Percentiles rank a stretch among this genome's conserved stretches.
Conservation (phyloP, 1,284 basidiomycete genomes). For the Cutaneotrichosporon cutaneum region DNA sequence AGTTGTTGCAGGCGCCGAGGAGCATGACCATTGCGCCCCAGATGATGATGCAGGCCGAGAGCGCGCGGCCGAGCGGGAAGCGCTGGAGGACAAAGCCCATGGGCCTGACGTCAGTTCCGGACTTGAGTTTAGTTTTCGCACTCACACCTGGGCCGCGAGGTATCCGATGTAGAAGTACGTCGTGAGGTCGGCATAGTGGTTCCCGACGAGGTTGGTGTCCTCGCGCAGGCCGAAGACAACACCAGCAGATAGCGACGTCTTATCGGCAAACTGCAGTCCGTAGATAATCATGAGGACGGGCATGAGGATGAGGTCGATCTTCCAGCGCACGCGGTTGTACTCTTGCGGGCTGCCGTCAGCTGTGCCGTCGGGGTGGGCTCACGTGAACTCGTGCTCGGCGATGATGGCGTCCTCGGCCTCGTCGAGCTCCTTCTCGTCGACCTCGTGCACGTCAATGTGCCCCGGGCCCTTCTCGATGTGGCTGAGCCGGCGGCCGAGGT, state of each 20-base stretch:
- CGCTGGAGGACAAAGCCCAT: constrained; percentile 32
- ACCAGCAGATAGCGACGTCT: constrained; percentile 16
- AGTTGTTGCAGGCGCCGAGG: constrained; percentile 33
- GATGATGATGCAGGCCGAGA: constrained; percentile 22
- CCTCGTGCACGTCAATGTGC: neutral
- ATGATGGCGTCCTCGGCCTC: constrained; percentile 5
- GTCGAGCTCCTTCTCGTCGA: neutral
- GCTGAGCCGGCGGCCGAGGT: neutral
- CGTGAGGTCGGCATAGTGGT: constrained; percentile 25
- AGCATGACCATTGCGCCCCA: constrained; percentile 31
- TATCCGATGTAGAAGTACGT: constrained; percentile 32
- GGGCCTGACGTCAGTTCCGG: constrained; percentile 13
- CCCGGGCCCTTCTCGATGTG: neutral
- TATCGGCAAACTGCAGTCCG: constrained; percentile 14
- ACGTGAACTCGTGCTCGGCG: constrained; percentile 11
- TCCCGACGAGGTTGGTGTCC: constrained; percentile 23
- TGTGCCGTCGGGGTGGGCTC: too few species aligned
- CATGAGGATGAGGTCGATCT: constrained; percentile 23
- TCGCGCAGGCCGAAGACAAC: constrained; percentile 26
- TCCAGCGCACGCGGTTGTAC: constrained; percentile 15
- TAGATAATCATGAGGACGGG: constrained; percentile 18
- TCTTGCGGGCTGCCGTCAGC: constrained; percentile 6
- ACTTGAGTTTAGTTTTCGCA: too few species aligned
- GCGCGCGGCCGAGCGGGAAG: constrained; percentile 30
- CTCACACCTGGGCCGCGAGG: constrained; percentile 22